Conservation (phyloP, 2,329 filamentous ascomycete species). For the Didymella pomorum region DNA sequence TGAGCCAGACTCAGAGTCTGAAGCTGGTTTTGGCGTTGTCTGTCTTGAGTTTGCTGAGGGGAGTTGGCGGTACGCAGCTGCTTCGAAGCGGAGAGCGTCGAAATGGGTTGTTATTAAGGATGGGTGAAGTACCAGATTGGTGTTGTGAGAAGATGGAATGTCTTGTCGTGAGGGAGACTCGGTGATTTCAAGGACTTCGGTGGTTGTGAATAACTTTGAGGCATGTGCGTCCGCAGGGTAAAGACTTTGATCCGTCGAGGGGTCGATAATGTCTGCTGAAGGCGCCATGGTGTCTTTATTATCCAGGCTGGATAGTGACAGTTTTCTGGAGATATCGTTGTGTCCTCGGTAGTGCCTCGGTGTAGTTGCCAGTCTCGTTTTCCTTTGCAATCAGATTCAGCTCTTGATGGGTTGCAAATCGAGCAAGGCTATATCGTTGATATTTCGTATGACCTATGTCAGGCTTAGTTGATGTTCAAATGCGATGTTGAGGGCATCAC, state of each 20-base stretch:
- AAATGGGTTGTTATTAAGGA: conserved; percentile 41
- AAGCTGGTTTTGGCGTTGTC: neutral
- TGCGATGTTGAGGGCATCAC: too few relatives aligned
- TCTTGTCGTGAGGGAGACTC: neutral
- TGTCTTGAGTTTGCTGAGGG: neutral
- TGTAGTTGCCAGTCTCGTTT: neutral
- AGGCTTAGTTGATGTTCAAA: too few relatives aligned
- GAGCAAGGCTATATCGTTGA: too few relatives aligned
- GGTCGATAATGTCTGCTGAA: neutral
- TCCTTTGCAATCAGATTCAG: neutral
- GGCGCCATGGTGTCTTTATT: conserved; percentile 5
- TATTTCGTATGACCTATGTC: too few relatives aligned
- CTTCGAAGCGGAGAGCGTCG: conserved; percentile 45
- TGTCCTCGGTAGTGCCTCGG: neutral
- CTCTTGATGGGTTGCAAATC: neutral
- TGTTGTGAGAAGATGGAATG: neutral
- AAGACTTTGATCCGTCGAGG: neutral
- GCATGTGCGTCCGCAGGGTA: neutral
- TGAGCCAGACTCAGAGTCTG: neutral
- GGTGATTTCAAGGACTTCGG: conserved; percentile 1
- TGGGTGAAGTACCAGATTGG: conserved; percentile 32
- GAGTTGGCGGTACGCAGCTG: conserved; percentile 43
- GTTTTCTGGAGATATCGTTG: neutral
- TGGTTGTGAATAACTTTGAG: neutral
- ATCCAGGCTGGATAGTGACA: neutral